Evolutionary conservation across 495 filamentous ascomycete genomes (phyloP).

Genomic region (Viridothelium virens): DNA sequence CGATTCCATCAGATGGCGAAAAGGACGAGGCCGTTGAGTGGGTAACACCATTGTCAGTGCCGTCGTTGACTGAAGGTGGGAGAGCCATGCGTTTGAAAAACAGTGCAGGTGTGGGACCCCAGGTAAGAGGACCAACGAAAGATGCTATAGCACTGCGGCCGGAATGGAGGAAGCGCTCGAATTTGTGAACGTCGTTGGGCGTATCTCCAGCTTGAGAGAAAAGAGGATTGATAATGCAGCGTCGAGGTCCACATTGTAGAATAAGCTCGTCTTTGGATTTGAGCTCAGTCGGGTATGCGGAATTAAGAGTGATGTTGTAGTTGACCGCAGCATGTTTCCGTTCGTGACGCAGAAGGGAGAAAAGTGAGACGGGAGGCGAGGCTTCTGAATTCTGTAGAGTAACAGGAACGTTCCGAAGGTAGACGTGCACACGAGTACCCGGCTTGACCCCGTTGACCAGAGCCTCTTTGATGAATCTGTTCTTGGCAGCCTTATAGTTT

Average conservation of each 20-base stretch:
- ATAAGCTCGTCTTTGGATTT: constrained; percentile 86
- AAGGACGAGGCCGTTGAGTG: background rate
- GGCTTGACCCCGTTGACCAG: constrained; percentile 75
- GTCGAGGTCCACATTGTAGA: constrained; percentile 77
- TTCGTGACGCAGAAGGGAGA: constrained; percentile 86
- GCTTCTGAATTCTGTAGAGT: constrained; percentile 47
- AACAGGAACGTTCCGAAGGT: constrained; percentile 65
- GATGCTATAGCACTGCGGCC: constrained; percentile 84
- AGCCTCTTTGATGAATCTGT: constrained; percentile 65
- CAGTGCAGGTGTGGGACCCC: constrained; percentile 81
- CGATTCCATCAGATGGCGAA: constrained; percentile 38
- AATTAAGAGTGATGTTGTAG: constrained; percentile 72
- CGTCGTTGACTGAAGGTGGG: constrained; percentile 26
- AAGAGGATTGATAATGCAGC: constrained; percentile 78
- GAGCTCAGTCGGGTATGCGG: constrained; percentile 61
- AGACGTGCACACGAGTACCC: constrained; percentile 70
- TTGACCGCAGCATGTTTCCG: constrained; percentile 86
- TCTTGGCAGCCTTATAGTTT: constrained; percentile 76
- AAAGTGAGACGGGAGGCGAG: constrained; percentile 53
- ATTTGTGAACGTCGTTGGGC: constrained; percentile 94
- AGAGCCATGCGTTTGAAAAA: constrained; percentile 58
- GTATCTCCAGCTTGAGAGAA: constrained; percentile 79
- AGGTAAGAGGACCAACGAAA: constrained; percentile 82
- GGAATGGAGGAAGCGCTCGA: constrained; percentile 84
- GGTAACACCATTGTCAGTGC: constrained; percentile 28